Evolutionary conservation across 164 flowering plant species (phyloP).

Genomic region (Chimonanthus praecox): DNA sequence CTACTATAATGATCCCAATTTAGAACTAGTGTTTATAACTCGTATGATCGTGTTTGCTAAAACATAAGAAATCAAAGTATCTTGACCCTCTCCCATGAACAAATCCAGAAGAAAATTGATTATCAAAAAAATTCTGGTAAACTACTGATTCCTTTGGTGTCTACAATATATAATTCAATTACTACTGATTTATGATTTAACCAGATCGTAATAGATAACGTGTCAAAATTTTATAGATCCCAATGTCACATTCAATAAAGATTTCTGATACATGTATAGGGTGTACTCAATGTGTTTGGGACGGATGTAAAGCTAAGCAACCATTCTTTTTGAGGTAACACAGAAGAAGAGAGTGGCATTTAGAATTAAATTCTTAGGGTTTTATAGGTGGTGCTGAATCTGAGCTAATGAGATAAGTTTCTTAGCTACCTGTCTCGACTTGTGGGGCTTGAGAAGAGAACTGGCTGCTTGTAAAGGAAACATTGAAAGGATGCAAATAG

Average conservation of each 20-base stretch:
- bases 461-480: too few relatives aligned
- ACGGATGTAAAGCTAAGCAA: background rate
- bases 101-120: slow-evolving; percentile 6
- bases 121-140: slow-evolving; percentile 9
- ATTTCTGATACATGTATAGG: slow-evolving; percentile 15
- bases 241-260: slow-evolving; percentile 16
- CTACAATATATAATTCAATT: background rate
- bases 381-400: too few relatives aligned
- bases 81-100: slow-evolving; percentile 3
- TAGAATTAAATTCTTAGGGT: too few relatives aligned
- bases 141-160: slow-evolving; percentile 4
- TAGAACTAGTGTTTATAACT: too few relatives aligned
- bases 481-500: too few relatives aligned
- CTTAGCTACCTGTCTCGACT: too few relatives aligned
- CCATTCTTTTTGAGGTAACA: too few relatives aligned
- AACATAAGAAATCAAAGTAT: background rate
- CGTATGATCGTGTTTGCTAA: too few relatives aligned
- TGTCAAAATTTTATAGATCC: slow-evolving; percentile 2
- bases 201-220: background rate
- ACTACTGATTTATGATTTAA: background rate
- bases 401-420: too few relatives aligned
- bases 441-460: too few relatives aligned
- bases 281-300: slow-evolving; percentile 11
- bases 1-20: too few relatives aligned
- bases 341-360: too few relatives aligned